Conservation (phyloP, 2,329 filamentous ascomycete species). For the Microdochium nivale region DNA sequence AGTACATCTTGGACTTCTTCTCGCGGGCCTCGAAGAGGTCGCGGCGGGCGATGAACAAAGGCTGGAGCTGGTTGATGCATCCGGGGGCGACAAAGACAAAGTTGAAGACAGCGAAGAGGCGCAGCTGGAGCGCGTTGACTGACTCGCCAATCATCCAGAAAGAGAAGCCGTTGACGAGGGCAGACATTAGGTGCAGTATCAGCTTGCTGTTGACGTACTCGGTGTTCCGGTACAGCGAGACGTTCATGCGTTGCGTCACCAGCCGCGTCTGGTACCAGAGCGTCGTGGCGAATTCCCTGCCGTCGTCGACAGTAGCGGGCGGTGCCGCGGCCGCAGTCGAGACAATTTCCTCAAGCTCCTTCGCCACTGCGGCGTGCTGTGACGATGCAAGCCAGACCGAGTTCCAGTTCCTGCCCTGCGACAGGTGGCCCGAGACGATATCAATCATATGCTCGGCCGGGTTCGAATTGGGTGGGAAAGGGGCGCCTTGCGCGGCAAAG, state of each 20-base stretch:
- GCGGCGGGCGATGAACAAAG: slow-evolving; percentile 46
- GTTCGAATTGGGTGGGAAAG: slow-evolving; percentile 54
- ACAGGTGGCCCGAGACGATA: slow-evolving; percentile 40
- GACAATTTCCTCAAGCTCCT: slow-evolving; percentile 57
- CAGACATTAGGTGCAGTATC: slow-evolving; percentile 41
- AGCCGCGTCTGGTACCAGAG: slow-evolving; percentile 55
- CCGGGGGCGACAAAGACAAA: slow-evolving; percentile 55
- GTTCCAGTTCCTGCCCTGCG: slow-evolving; percentile 51
- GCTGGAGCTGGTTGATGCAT: slow-evolving; percentile 49
- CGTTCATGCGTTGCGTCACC: slow-evolving; percentile 54
- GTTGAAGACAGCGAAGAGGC: slow-evolving; percentile 52
- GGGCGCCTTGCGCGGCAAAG: slow-evolving; percentile 58
- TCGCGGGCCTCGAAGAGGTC: slow-evolving; percentile 51
- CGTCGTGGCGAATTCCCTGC: slow-evolving; percentile 64
- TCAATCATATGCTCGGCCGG: slow-evolving; percentile 71
- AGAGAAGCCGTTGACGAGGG: slow-evolving; percentile 52
- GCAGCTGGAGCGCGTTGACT: slow-evolving; percentile 41
- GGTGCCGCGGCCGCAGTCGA: slow-evolving; percentile 39
- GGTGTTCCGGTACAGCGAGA: slow-evolving; percentile 56
- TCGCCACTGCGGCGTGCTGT: slow-evolving; percentile 44
- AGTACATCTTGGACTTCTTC: slow-evolving; percentile 53
- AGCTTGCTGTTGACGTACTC: slow-evolving; percentile 61
- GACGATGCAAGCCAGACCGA: slow-evolving; percentile 61
- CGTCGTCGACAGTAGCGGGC: slow-evolving; percentile 34
- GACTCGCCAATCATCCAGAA: slow-evolving; percentile 51